Base-by-base conservation (phyloP, 257 asterid genomes). In the Plantago ovata region DNA sequence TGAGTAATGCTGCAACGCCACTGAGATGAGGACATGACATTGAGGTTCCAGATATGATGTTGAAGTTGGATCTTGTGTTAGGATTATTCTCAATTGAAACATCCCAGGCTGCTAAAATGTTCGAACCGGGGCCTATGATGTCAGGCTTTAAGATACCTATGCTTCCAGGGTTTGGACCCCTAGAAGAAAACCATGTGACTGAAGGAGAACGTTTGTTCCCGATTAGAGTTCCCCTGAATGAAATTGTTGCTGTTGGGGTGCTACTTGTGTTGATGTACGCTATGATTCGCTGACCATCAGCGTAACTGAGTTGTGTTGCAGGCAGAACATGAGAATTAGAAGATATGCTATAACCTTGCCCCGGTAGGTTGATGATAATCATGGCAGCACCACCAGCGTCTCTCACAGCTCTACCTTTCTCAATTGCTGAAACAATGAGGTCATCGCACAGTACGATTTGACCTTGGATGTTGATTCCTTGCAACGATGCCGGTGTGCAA, bases 21-120 rank as follows among this genome's bases (percentile, higher is more conserved):
- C 52, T 62, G 6, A 62, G 67, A 50, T 62, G 52, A 21, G 67
- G 60, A n/a, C 60, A 62, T 8, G 67, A 38, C 67, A 62, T 62
- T n/a, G 67, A 62, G 41, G 67, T 62, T 38, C 67, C 67, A 0
- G 60, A 50, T 1, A 62, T 50, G 32, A 50, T 62, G 59, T 62
- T 62, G 42, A 50, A 62, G 46, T 53, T 62, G 24, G 52, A 62
- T 62, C 40, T 62, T 13, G 43, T 62, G 39, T 50, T 62, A 52
- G 52, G 21, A 6, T 50, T 62, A 41, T 50, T 62, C 39, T 62
- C 59, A 0, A 50, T 28, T 0, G 67, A 62, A n/a, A 22, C 10
- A 7, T 12, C 12, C 66, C 66, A 61, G 0, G 58, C 66, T 1
- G 66, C 66, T 5, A 61, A 23, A 33, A 61, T 61, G 50, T 61